Evolutionary conservation across 106 monocot species (phyloP).

Genomic region (Apostasia shenzhenica): DNA sequence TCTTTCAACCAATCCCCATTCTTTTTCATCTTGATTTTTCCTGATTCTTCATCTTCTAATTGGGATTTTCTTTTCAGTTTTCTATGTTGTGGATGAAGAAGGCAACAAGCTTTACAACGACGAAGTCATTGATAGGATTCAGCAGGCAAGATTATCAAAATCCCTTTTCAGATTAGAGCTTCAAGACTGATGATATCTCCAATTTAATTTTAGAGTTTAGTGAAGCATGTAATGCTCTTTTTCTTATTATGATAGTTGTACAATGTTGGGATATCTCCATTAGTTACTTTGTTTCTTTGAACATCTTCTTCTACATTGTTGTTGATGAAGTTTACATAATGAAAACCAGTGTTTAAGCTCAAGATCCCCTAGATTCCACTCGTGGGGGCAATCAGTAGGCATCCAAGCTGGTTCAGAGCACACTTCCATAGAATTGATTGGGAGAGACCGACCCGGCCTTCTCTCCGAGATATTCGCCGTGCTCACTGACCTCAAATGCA

Average conservation of each 20-base stretch:
- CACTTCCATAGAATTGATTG: conserved; percentile 40
- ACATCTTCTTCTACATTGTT: neutral
- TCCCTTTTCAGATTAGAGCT: neutral
- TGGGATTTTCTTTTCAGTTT: conserved; percentile 31
- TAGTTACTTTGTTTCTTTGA: neutral
- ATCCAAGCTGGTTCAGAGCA: conserved; percentile 23
- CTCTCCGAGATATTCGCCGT: conserved; percentile 47
- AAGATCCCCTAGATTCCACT: conserved; percentile 11
- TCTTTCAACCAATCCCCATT: neutral
- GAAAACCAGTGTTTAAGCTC: conserved; percentile 29
- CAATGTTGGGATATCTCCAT: too few relatives aligned
- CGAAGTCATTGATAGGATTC: conserved; percentile 46
- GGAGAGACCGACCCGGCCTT: conserved; percentile 45
- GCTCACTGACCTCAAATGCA: conserved; percentile 43
- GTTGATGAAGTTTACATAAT: neutral
- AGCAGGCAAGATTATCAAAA: conserved; percentile 28
- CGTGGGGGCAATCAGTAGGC: conserved; percentile 25
- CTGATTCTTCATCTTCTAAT: neutral
- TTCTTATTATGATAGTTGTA: too few relatives aligned
- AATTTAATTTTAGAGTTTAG: too few relatives aligned
- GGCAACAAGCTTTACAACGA: conserved; percentile 44
- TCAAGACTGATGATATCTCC: too few relatives aligned
- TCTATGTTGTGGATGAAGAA: conserved; percentile 45
- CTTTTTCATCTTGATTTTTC: neutral
- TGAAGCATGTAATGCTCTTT: too few relatives aligned